phyloP scores from a whole-genome alignment of 306 rosid genomes.

The Cucurbita ficifolia region DNA sequence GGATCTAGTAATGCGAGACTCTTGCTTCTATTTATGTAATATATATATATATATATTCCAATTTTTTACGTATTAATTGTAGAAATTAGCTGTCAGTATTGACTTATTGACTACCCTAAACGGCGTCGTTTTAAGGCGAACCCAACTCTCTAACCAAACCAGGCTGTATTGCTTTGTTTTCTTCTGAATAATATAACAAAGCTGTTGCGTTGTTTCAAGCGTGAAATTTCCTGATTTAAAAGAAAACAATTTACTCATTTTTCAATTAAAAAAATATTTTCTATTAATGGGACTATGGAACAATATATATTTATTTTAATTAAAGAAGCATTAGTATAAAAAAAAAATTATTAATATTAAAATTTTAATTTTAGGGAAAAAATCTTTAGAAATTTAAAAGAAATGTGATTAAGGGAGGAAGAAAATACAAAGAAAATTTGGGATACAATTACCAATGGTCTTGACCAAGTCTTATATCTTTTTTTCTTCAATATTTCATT shows the following conservation, averaged over 20 bases:
- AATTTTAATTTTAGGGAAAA: too few relatives aligned
- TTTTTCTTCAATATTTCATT: too few relatives aligned
- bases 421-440: too few relatives aligned
- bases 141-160: neutral
- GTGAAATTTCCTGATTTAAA: neutral
- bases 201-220: too few relatives aligned
- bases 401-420: too few relatives aligned
- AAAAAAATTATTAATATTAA: too few relatives aligned
- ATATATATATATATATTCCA: neutral
- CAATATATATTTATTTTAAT: too few relatives aligned
- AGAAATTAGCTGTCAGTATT: neutral
- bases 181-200: neutral
- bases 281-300: neutral
- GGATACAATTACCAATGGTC: too few relatives aligned
- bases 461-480: too few relatives aligned
- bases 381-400: too few relatives aligned
- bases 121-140: neutral
- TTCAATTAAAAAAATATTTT: too few relatives aligned
- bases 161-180: neutral
- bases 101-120: neutral
- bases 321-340: too few relatives aligned
- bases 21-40: neutral
- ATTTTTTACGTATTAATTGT: neutral
- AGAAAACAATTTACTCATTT: neutral
- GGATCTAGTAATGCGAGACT: neutral